phyloP scores from a whole-genome alignment of 73 alveolate genomes.

The Uronychia binucleata region DNA sequence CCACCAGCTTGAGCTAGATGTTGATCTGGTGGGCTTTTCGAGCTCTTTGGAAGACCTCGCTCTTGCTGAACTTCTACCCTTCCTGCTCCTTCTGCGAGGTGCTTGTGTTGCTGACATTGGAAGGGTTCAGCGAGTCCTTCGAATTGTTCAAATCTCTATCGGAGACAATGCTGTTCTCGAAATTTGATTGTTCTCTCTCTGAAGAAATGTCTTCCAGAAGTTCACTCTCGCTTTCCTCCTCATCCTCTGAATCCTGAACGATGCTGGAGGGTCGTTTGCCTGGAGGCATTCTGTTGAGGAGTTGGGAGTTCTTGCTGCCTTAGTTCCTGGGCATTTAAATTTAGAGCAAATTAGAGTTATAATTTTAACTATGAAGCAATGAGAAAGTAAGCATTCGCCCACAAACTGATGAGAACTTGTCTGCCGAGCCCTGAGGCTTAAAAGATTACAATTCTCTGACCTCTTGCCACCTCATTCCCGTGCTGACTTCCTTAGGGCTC shows the following conservation, averaged over 20 bases:
- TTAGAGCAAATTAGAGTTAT: too few relatives aligned
- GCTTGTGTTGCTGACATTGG: too few relatives aligned
- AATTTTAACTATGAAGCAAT: not conserved
- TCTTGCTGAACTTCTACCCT: not conserved
- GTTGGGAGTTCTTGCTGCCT: not conserved
- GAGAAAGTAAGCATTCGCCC: not conserved
- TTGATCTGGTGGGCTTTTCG: not conserved
- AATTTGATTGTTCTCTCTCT: not conserved
- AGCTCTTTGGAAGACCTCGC: not conserved
- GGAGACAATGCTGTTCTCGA: not conserved
- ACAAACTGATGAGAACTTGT: not conserved
- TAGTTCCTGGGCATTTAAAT: not conserved
- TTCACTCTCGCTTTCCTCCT: not conserved
- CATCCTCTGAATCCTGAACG: not conserved
- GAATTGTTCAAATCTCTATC: not conserved
- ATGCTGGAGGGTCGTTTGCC: not conserved
- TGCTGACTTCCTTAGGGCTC: not conserved
- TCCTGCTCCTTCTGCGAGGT: not conserved
- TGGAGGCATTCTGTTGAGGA: not conserved
- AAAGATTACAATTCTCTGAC: not conserved
- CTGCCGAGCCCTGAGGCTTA: not conserved
- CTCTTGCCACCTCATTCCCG: not conserved
- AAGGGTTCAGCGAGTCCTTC: too few relatives aligned
- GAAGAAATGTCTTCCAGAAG: not conserved
- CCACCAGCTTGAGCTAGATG: not conserved